phyloP scores from a whole-genome alignment of 2,329 filamentous ascomycete species.

The Juglanconis juglandina region DNA sequence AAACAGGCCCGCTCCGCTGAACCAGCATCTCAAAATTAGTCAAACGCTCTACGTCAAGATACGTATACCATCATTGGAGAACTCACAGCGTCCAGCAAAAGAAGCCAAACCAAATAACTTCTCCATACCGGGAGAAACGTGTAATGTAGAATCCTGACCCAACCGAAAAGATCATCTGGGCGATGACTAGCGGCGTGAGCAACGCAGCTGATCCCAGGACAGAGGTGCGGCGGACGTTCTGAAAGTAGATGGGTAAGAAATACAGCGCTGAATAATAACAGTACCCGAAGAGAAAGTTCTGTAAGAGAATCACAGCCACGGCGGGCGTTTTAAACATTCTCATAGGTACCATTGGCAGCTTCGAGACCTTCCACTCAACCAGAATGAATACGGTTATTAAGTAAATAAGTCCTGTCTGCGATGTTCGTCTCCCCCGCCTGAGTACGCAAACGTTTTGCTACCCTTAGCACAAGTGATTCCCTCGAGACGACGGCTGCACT shows the following conservation, averaged over 20 bases:
- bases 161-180: constrained; percentile 39
- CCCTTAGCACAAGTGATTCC: too few relatives aligned
- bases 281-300: constrained; percentile 53
- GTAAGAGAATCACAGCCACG: constrained; percentile 46
- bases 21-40: constrained; percentile 14
- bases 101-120: constrained; percentile 41
- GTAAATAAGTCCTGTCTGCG: too few relatives aligned
- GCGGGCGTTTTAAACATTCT: constrained; percentile 46
- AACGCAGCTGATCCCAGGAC: constrained; percentile 41
- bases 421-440: too few relatives aligned
- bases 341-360: constrained; percentile 47
- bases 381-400: constrained; percentile 49
- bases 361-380: constrained; percentile 50
- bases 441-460: too few relatives aligned
- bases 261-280: constrained; percentile 52
- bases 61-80: neutral
- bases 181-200: constrained; percentile 43
- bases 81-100: constrained; percentile 23
- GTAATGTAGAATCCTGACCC: constrained; percentile 51
- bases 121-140: constrained; percentile 46
- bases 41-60: neutral
- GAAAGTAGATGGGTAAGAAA: constrained; percentile 54
- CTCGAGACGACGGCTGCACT: too few relatives aligned
- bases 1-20: constrained; percentile 31
- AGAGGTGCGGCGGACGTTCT: constrained; percentile 37